These are phyloP conservation scores for Eucalyptus erythrocorys DNA, from an alignment of 345 rosid species.

Conservation along the genomic window DNA sequence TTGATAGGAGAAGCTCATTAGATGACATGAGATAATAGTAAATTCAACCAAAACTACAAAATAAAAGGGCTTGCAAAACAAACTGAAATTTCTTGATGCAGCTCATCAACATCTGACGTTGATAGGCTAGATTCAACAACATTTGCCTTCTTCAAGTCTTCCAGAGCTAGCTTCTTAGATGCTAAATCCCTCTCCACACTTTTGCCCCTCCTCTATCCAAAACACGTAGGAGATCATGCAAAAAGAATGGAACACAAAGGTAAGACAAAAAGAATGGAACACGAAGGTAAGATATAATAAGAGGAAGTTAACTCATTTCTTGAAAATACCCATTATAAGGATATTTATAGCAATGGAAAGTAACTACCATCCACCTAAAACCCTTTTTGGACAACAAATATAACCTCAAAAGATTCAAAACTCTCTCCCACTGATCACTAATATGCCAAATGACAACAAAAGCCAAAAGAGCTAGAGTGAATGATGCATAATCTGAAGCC, in stretches of 20 bases:
- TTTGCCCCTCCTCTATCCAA: slow-evolving; percentile 38
- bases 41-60: not conserved
- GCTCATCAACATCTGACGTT: slow-evolving; percentile 62
- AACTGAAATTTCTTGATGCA: slow-evolving; percentile 70
- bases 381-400: not conserved
- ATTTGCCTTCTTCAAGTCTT: slow-evolving; percentile 44
- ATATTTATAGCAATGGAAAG: not conserved
- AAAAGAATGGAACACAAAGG: not conserved
- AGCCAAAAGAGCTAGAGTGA: not conserved
- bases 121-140: slow-evolving; percentile 31
- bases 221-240: not conserved
- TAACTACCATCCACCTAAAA: not conserved
- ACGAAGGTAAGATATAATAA: not conserved
- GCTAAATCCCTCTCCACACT: slow-evolving; percentile 29
- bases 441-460: not conserved
- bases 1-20: not conserved
- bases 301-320: not conserved
- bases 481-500: not conserved
- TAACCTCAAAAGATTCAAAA: not conserved
- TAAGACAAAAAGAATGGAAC: not conserved
- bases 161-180: slow-evolving; percentile 41
- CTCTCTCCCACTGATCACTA: not conserved
- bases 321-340: not conserved
- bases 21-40: not conserved
- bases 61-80: slow-evolving; percentile 7